Base-by-base conservation (phyloP, 148 eudicot genomes). In the Cornus controversa region DNA sequence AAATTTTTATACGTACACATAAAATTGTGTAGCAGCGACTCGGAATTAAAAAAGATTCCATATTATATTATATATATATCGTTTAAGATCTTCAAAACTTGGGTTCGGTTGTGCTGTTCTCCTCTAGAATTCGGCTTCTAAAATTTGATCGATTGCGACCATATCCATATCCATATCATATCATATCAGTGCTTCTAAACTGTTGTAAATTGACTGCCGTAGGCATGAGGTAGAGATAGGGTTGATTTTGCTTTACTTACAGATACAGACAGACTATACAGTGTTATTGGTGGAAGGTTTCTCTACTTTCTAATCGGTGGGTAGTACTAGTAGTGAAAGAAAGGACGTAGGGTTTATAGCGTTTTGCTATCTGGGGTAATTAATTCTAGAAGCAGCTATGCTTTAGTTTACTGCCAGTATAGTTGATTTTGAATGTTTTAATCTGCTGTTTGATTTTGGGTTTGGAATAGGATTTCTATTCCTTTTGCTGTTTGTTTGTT, bases 41-140 rank as follows among this genome's bases (percentile, higher is more conserved):
- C 23, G 78, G 77, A 85, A 85, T 82, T 82, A 83, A 83, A 85
- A 72, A 70, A 27, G 79, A 85, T 79, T 80, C 82, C n/a, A n/a
- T n/a, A n/a, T n/a, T n/a, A n/a, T n/a, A 60, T 62, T 75, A 31
- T n/a, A n/a, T n/a, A 31, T 77, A 77, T 82, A 65, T 82, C 64
- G 34, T 82, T 71, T 63, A 22, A 50, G 66, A 70, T 36, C 36
- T 74, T 70, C 71, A 60, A 77, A 50, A 7, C 36, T 70, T 8
- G 10, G 4, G 50, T 45, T 45, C 1, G 10, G 50, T 4, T 45
- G 50, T 10, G 80, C n/a, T n/a, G n/a, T n/a, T n/a, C n/a, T n/a
- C n/a, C n/a, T n/a, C n/a, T n/a, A n/a, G n/a, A n/a, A n/a, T n/a
- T n/a, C n/a, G n/a, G n/a, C n/a, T n/a, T n/a, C n/a, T n/a, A n/a